phyloP scores from a whole-genome alignment of 129 eudicot genomes.

The Oenanthe sinensis region DNA sequence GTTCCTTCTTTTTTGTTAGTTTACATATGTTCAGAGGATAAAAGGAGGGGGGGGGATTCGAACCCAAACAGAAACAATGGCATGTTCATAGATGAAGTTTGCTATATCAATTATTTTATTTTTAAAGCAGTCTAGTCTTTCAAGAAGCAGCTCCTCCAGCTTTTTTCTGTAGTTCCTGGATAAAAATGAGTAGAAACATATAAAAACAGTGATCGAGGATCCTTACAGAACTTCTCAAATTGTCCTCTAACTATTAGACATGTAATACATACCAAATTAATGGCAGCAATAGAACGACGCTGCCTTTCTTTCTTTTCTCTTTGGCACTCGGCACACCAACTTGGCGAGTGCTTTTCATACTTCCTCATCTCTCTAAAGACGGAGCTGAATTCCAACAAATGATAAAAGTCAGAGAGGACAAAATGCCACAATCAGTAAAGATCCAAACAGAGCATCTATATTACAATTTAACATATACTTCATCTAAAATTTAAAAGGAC shows the following conservation, averaged over 20 bases:
- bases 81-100: not conserved
- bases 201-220: not conserved
- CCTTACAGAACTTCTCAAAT: not conserved
- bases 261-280: conserved; percentile 27
- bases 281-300: conserved; percentile 29
- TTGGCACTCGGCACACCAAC: conserved; percentile 53
- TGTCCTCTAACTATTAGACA: not conserved
- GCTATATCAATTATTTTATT: conserved; percentile 1
- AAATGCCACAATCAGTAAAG: not conserved
- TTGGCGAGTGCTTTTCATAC: conserved; percentile 41
- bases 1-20: not conserved
- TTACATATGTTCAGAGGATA: not conserved
- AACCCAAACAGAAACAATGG: not conserved
- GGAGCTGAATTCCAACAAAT: conserved; percentile 27
- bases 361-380: conserved; percentile 47
- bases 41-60: not conserved
- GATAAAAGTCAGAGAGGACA: not conserved
- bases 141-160: conserved; percentile 20
- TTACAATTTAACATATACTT: not conserved
- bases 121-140: not conserved
- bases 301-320: conserved; percentile 47
- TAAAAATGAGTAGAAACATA: not conserved
- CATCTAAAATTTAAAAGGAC: not conserved
- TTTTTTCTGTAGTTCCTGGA: conserved; percentile 29
- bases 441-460: not conserved